Evolutionary conservation across 768 basidiomycete species (phyloP), one percentile per base, ranked within the genome.

Genomic region (Calocybe gangraenosa): DNA sequence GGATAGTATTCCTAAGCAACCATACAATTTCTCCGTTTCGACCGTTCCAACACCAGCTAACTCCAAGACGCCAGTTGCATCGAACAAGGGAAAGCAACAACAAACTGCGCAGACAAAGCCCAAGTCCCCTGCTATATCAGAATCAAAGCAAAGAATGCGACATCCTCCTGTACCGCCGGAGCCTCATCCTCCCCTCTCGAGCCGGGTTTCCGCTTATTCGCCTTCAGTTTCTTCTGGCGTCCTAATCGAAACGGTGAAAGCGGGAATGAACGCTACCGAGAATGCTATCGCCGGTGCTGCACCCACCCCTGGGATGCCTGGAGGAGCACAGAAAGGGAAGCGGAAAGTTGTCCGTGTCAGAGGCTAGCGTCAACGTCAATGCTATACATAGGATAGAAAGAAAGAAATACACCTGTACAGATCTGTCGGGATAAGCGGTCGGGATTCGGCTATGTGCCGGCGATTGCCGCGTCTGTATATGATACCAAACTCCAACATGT

Each of bases 211-310:
- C 7, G 73, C 82, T 2, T 90, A 91, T 56, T 89, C 87, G 1
- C 92, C 91, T 7, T 78, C 84, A 7, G 67, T 91, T 7, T 78
- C 84, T 28, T 74, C 82, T 0, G 90, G 90, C 5, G 78, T 92
- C 35, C 74, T 93, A 25, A 71, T 95, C 28, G 86, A 92, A 31
- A 80, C 89, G 0, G 76, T 93, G 31, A 92, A 92, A 63, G 87
- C 90, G 0, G 91, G 90, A 1, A 82, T 92, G 79, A 88, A 75
- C 55, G 76, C 82, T 23, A 79, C 83, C 44, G 74, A 74, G 41
- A 70, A 64, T 49, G 70, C 71, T 34, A 64, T 70, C 11, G 49
- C 61, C 41, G 64, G 64, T 9, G 65, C 58, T 41, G 47, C 53
- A 10, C 60, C 63, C 5, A 57, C 61, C 11, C 57, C 67, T 7